phyloP scores from a whole-genome alignment of 1,284 basidiomycete genomes.

The Ustilago curta region DNA sequence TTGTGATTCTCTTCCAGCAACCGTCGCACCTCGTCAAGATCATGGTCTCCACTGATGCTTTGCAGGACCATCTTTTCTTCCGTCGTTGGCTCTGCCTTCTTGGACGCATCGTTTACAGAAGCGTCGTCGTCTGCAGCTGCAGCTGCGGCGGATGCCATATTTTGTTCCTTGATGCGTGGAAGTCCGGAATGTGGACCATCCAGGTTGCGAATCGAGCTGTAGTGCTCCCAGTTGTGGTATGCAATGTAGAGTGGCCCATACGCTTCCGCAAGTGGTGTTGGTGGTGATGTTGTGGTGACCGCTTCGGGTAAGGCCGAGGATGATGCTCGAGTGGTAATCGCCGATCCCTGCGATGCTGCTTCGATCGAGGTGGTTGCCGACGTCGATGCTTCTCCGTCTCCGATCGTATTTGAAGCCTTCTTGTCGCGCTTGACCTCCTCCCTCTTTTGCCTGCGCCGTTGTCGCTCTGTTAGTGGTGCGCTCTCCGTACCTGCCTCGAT shows the following conservation, averaged over 20 bases:
- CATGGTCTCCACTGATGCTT: slow-evolving; percentile 50
- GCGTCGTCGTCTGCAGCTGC: slow-evolving; percentile 17
- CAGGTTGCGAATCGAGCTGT: slow-evolving; percentile 88
- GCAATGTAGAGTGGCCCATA: slow-evolving; percentile 65
- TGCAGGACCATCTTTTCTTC: slow-evolving; percentile 56
- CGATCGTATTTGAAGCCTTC: slow-evolving; percentile 2
- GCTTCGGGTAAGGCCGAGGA: slow-evolving; percentile 5
- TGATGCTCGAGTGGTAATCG: background rate
- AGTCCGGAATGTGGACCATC: slow-evolving; percentile 84
- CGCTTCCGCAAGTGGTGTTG: slow-evolving; percentile 40
- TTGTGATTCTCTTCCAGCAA: slow-evolving; percentile 45
- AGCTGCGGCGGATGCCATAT: slow-evolving; percentile 15
- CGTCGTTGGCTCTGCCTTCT: slow-evolving; percentile 27
- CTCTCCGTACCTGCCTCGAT: slow-evolving; percentile 32
- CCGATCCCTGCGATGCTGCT: background rate
- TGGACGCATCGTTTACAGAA: slow-evolving; percentile 4
- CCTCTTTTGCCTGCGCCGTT: slow-evolving; percentile 40
- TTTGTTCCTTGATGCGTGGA: slow-evolving; percentile 76
- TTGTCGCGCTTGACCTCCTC: slow-evolving; percentile 43
- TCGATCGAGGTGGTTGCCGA: slow-evolving; percentile 7
- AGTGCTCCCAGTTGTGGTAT: slow-evolving; percentile 93
- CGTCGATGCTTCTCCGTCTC: slow-evolving; percentile 14
- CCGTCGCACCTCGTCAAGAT: slow-evolving; percentile 38
- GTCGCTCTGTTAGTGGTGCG: slow-evolving; percentile 47
- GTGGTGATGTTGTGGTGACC: background rate